These are phyloP conservation scores for Clarireedia paspali DNA, from an alignment of 2,329 filamentous ascomycete species.

Conservation along the genomic window DNA sequence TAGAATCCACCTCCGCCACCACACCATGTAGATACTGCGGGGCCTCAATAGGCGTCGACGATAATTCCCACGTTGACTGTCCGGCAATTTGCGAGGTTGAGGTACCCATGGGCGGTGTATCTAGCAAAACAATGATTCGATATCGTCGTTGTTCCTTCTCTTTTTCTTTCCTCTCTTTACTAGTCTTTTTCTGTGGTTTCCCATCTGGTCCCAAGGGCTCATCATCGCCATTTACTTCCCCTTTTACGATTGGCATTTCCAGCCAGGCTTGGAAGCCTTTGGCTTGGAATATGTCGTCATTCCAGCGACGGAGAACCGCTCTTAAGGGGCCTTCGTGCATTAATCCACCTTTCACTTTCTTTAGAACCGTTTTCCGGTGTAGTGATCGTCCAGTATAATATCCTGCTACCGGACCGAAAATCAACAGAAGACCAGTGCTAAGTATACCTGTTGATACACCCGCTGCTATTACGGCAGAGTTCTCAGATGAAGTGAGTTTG, in stretches of 20 bases:
- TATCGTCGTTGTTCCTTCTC: constrained; percentile 11
- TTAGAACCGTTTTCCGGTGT: constrained; percentile 17
- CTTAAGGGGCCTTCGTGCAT: constrained; percentile 17
- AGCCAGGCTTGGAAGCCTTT: constrained; percentile 23
- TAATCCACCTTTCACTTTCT: constrained; percentile 19
- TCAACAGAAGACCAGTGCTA: constrained; percentile 12
- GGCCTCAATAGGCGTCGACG: background rate
- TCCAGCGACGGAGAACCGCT: constrained; percentile 16
- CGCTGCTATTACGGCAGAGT: constrained; percentile 19
- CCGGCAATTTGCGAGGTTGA: background rate
- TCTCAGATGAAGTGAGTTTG: constrained; percentile 17
- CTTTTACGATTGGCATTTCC: constrained; percentile 15
- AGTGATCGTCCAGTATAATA: constrained; percentile 19
- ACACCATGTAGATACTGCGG: background rate
- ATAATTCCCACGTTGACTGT: background rate
- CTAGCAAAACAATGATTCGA: constrained; percentile 13
- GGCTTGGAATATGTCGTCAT: constrained; percentile 12
- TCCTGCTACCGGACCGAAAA: constrained; percentile 19
- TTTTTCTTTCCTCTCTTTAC: constrained; percentile 3
- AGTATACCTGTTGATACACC: constrained; percentile 20
- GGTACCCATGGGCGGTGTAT: background rate
- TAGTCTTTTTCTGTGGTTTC: background rate
- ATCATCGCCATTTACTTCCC: constrained; percentile 9
- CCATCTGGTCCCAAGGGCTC: background rate
- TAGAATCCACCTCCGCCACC: background rate